phyloP scores from a whole-genome alignment of 2,329 filamentous ascomycete genomes.

The Fusarium kyushuense region DNA sequence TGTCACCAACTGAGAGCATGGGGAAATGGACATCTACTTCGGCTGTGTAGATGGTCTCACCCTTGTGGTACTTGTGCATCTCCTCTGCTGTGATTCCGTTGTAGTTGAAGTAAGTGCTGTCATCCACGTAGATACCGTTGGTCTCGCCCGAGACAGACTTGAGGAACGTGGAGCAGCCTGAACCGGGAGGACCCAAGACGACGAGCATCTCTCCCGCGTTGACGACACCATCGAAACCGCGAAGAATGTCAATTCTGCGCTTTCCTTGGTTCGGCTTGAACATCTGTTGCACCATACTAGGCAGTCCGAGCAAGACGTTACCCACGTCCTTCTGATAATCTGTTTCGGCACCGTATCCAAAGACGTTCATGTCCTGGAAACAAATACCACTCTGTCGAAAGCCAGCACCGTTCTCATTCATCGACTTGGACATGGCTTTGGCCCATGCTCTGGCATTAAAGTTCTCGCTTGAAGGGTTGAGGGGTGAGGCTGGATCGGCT shows the following conservation, averaged over 20 bases:
- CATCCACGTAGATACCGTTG: conserved; percentile 71
- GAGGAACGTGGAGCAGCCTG: conserved; percentile 75
- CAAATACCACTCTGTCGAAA: conserved; percentile 52
- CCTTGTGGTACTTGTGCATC: conserved; percentile 39
- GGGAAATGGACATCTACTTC: conserved; percentile 54
- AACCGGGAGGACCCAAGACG: conserved; percentile 72
- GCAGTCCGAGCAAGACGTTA: conserved; percentile 50
- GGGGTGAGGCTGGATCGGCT: conserved; percentile 53
- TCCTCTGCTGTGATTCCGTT: conserved; percentile 34
- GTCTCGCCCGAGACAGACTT: conserved; percentile 70
- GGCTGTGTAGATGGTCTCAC: conserved; percentile 40
- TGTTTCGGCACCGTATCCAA: conserved; percentile 60
- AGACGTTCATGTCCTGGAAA: conserved; percentile 60
- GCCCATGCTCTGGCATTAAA: conserved; percentile 62
- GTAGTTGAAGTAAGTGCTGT: conserved; percentile 48
- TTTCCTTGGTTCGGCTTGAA: conserved; percentile 14
- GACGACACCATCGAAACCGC: conserved; percentile 72
- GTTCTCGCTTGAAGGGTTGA: conserved; percentile 62
- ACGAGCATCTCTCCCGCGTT: conserved; percentile 77
- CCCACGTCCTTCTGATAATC: conserved; percentile 61
- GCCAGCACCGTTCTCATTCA: conserved; percentile 44
- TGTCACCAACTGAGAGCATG: conserved; percentile 73
- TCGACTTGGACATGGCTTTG: conserved; percentile 44
- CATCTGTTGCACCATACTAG: conserved; percentile 18
- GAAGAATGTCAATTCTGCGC: conserved; percentile 62